A percentile compares a stretch with the other conserved stretches of the same genome.
These are phyloP conservation scores for Papilionanthe hybrid DNA, from an alignment of 116 monocot species.

Conservation along the genomic window DNA sequence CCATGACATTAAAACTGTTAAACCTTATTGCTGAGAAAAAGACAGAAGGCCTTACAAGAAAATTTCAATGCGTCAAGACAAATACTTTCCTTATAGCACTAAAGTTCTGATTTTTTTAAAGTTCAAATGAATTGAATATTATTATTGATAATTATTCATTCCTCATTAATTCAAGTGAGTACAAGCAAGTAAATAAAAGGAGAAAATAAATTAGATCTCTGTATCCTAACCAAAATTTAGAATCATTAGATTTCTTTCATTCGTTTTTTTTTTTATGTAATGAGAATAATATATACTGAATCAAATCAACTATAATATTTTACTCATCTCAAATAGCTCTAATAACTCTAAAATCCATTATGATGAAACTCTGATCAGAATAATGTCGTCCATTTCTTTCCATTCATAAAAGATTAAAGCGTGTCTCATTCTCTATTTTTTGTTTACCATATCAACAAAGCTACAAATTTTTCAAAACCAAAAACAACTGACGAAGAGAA, in stretches of 20 bases:
- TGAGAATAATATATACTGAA: too few relatives aligned
- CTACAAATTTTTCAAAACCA: too few relatives aligned
- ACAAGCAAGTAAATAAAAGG: neutral
- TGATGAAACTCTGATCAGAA: too few relatives aligned
- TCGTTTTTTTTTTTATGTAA: too few relatives aligned
- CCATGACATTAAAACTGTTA: neutral
- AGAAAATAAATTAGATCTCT: too few relatives aligned
- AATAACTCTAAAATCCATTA: too few relatives aligned
- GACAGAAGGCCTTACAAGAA: neutral
- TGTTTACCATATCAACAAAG: too few relatives aligned
- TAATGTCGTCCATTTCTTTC: too few relatives aligned
- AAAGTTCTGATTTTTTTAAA: neutral
- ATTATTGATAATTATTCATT: neutral
- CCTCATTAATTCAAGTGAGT: neutral
- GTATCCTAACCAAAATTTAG: too few relatives aligned
- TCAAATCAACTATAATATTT: too few relatives aligned
- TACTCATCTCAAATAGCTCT: too few relatives aligned
- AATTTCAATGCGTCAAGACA: neutral
- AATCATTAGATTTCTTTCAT: too few relatives aligned
- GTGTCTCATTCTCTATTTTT: neutral
- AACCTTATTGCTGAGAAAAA: neutral
- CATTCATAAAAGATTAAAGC: neutral
- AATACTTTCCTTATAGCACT: neutral
- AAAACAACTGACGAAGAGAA: neutral
- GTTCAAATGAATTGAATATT: neutral